Base-by-base conservation (phyloP, 441 rosid species). In the Populus hybrid region DNA sequence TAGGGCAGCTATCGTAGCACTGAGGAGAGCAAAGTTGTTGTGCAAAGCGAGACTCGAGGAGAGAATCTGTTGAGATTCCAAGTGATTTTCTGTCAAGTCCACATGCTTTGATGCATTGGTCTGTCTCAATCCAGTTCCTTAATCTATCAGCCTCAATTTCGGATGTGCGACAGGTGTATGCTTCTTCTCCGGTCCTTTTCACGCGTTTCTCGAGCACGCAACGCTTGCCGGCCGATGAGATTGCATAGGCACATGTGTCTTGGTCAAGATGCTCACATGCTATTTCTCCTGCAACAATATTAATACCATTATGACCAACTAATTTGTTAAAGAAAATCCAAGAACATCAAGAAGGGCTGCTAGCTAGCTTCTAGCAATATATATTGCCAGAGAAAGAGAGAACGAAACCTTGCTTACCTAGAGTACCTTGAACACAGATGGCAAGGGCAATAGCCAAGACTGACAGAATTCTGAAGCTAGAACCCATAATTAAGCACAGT, bases 51-150 rank as follows among this genome's bases (percentile, higher is more conserved):
- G 91, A 74, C 57, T 94, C 98, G 54, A 94, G 89, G 61, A 94
- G 91, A 40, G 90, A 88, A 32, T 94, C 97, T 0, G 97, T 91
- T 10, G 98, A 91, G 78, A 94, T 91, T 21, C 96, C 97, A 28
- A 91, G 88, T 4, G 95, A 83, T 70, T 86, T 88, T 57, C 98
- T 79, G 67, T 91, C 95, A 24, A 94, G 81, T 35, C 97, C 96
- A 59, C 98, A 94, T 0, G 91, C 84, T 18, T 81, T 76, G 71
- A 92, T 78, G 80, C 98, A 94, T 34, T 87, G 84, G 54, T 91
- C 91, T 6, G 90, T 87, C 81, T 94, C 98, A 0, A 91, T 80
- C 79, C 86, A 86, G 85, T 90, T 90, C 35, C 77, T 87, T 21
- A 90, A 73, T 68, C 83, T 87, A 50, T 88, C 93, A 0, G 95